Conservation (phyloP, 345 rosid species). For the Eutrema japonicum region DNA sequence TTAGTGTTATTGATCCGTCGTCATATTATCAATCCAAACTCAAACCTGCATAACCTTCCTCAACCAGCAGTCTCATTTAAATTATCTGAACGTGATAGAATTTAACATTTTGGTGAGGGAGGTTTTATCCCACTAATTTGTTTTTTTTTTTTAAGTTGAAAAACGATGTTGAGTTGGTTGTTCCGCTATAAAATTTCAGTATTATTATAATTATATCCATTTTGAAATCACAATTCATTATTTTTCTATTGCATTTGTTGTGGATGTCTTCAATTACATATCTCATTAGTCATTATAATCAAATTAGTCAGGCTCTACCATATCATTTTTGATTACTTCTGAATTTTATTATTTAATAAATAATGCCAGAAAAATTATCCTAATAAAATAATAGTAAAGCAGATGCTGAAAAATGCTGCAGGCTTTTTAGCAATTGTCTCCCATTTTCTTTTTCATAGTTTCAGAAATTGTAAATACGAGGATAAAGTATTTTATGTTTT, state of each 20-base stretch:
- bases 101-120: neutral
- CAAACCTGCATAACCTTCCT: neutral
- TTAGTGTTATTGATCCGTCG: no score
- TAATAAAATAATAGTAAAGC: constrained; percentile 12
- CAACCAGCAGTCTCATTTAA: neutral
- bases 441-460: constrained; percentile 26
- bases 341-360: neutral
- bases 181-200: neutral
- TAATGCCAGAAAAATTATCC: neutral
- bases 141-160: neutral
- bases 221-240: neutral
- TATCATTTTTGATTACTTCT: neutral
- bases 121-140: neutral
- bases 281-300: neutral
- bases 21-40: no score
- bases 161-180: neutral
- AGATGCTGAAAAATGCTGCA: constrained; percentile 37
- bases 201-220: neutral
- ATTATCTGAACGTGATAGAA: neutral
- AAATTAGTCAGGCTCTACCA: neutral
- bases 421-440: constrained; percentile 38
- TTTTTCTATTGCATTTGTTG: neutral
- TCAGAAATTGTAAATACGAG: constrained; percentile 32
- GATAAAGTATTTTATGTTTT: constrained; percentile 23
- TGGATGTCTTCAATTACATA: neutral